These are phyloP conservation scores for Fragaria iinumae DNA, from an alignment of 306 rosid genomes.

Conservation along the genomic window DNA sequence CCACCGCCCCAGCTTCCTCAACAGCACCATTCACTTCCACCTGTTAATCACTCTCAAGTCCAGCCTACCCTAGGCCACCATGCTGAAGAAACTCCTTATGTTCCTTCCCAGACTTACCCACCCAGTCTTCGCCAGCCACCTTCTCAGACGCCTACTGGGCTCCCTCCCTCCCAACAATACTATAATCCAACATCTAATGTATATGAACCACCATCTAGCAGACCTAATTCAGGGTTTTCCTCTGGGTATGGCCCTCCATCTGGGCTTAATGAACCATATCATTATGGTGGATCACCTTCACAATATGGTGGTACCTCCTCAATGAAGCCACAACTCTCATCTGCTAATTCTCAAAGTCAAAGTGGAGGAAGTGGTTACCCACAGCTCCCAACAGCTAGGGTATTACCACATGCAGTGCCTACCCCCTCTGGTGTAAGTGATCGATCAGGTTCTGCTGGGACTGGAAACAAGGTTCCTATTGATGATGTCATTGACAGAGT, in stretches of 20 bases:
- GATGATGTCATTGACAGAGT: slow-evolving; percentile 83
- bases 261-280: slow-evolving; percentile 54
- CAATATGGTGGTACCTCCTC: slow-evolving; percentile 49
- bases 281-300: slow-evolving; percentile 55
- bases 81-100: slow-evolving; percentile 64
- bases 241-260: slow-evolving; percentile 61
- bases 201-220: slow-evolving; percentile 57
- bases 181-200: slow-evolving; percentile 48
- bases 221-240: slow-evolving; percentile 57
- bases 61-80: slow-evolving; percentile 64
- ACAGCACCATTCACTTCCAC: slow-evolving; percentile 51
- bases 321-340: slow-evolving; percentile 48
- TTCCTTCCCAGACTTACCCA: slow-evolving; percentile 64
- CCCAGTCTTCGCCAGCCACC: slow-evolving; percentile 60
- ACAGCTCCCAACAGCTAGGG: slow-evolving; percentile 75
- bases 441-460: slow-evolving; percentile 58
- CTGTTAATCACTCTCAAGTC: slow-evolving; percentile 49
- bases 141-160: slow-evolving; percentile 58
- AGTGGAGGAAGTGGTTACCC: slow-evolving; percentile 77
- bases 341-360: slow-evolving; percentile 40
- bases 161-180: slow-evolving; percentile 60
- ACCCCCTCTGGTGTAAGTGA: slow-evolving; percentile 58
- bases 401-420: slow-evolving; percentile 71
- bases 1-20: slow-evolving; percentile 52
- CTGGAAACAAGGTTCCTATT: slow-evolving; percentile 60